Conservation (phyloP, 2,329 filamentous ascomycete genomes). For the Cytospora schulzeri region DNA sequence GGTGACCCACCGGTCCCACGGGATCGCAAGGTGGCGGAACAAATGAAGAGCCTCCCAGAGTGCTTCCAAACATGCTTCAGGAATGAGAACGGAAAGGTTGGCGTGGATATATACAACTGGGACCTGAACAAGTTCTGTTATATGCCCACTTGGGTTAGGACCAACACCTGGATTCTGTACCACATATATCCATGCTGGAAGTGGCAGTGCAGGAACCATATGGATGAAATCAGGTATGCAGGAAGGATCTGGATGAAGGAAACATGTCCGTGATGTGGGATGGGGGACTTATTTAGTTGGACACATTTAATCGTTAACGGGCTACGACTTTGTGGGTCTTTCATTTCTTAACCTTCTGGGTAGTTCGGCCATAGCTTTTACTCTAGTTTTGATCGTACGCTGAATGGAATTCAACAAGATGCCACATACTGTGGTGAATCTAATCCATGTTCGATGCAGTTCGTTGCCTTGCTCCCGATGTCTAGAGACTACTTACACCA, state of each 20-base stretch:
- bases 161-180: neutral
- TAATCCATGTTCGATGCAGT: no score
- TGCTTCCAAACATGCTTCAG: neutral
- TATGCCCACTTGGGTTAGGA: neutral
- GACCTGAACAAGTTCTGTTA: neutral
- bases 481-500: no score
- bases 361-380: no score
- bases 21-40: neutral
- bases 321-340: no score
- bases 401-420: no score
- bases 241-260: neutral
- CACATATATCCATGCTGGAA: neutral
- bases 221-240: neutral
- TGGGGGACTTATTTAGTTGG: neutral
- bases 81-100: neutral
- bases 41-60: neutral
- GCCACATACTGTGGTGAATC: no score
- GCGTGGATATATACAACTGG: neutral
- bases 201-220: neutral
- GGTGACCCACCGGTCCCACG: neutral
- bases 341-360: no score
- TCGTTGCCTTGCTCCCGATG: no score
- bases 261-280: neutral
- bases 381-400: no score
- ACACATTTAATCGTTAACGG: no score